Percentiles rank a stretch among this genome's conserved stretches.
These are phyloP conservation scores for Coleophoma crateriformis DNA, from an alignment of 2,329 filamentous ascomycete genomes.

Conservation along the genomic window DNA sequence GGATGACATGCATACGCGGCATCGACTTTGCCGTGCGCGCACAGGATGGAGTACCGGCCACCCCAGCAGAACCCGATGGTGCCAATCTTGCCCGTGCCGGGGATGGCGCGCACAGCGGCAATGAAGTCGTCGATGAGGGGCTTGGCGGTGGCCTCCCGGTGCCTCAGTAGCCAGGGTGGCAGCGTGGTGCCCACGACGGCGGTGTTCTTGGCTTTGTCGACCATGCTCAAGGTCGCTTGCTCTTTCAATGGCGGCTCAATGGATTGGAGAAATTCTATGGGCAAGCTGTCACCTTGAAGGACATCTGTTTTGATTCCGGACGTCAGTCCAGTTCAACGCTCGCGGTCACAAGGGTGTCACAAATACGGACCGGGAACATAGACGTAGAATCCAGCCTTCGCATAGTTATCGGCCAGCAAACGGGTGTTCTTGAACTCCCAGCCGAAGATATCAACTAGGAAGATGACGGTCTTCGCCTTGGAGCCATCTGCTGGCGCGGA, in stretches of 20 bases:
- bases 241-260: constrained; percentile 34
- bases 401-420: constrained; percentile 40
- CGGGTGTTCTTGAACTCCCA: constrained; percentile 40
- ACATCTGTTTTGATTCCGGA: constrained; percentile 26
- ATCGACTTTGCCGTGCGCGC: constrained; percentile 35
- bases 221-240: constrained; percentile 28
- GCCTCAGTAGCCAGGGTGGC: constrained; percentile 35
- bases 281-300: constrained; percentile 32
- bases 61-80: constrained; percentile 58
- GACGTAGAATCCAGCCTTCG: constrained; percentile 35
- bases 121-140: constrained; percentile 38
- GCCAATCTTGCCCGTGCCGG: constrained; percentile 38
- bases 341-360: too few species aligned
- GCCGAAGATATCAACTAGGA: constrained; percentile 43
- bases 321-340: not conserved
- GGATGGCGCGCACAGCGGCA: constrained; percentile 29
- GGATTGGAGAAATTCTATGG: constrained; percentile 32
- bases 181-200: constrained; percentile 33
- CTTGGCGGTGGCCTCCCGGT: constrained; percentile 34
- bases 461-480: constrained; percentile 38
- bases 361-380: constrained; percentile 30
- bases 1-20: constrained; percentile 36
- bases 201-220: constrained; percentile 34
- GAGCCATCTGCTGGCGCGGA: constrained; percentile 33
- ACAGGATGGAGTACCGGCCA: constrained; percentile 43